Evolutionary conservation across 768 basidiomycete genomes (phyloP), one percentile per base, ranked within the genome.

Genomic region (Mrakia blollopis): DNA sequence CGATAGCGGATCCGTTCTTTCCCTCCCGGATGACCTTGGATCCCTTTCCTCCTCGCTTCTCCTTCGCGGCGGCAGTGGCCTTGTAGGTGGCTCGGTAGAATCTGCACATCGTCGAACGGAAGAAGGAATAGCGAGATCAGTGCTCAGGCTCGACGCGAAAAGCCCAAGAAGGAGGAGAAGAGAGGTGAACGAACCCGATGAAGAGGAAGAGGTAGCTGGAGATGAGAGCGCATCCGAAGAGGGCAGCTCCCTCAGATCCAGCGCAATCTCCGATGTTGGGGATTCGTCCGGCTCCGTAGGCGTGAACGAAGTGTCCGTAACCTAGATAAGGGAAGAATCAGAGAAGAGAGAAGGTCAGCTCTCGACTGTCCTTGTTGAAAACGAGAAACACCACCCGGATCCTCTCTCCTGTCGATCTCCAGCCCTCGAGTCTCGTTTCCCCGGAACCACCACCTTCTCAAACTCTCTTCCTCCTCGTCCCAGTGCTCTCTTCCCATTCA

Each of bases 151-250:
- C n/a, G 9, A 18, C 32, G 23, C 13, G 25, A 39, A n/a, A 41
- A 28, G 23, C n/a, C n/a, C 18, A 32, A 69, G 65, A 41, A 52
- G 13, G 37, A 61, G 37, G 41, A 65, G 9, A 14, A 11, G 44
- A 41, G 44, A 13, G 44, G 44, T 9, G 44, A 13, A 83, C 84
- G 81, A 75, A 84, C 84, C 82, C 92, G 87, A 98, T 93, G 87
- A 99, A 98, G 77, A 99, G 89, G 81, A 90, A 88, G 73, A 99
- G 89, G 85, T 98, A 98, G 81, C 88, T 91, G 37, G 93, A 91
- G 80, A 99, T 87, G 67, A 99, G 87, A 32, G 84, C 89, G 82
- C 94, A 97, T 68, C 95, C 97, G 76, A 96, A 91, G 76, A 94
- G 78, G 3, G 97, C 97, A 73, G 96, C 92, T 23, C 85, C 85